phyloP scores from a whole-genome alignment of 805 yeast genomes.

The Torulaspora quercuum region DNA sequence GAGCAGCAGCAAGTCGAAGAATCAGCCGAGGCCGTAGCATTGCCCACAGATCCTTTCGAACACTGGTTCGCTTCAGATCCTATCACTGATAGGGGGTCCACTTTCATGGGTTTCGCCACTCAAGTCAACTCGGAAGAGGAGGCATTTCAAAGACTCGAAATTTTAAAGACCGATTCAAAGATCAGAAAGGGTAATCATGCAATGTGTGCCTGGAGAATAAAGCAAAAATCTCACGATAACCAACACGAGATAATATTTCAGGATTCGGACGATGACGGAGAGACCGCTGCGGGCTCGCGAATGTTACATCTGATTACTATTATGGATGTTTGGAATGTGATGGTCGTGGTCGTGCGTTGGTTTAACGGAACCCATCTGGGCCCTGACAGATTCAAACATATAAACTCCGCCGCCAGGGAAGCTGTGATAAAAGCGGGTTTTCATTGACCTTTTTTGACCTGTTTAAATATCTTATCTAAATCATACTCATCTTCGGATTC shows the following conservation, averaged over 20 bases:
- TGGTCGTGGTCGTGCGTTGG: conserved; percentile 85
- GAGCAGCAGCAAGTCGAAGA: conserved; percentile 18
- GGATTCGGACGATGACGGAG: conserved; percentile 97
- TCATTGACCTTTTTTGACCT: conserved; percentile 21
- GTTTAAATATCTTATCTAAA: conserved; percentile 21
- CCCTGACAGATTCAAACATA: conserved; percentile 91
- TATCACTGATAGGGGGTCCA: conserved; percentile 76
- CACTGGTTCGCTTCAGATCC: conserved; percentile 81
- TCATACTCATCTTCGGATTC: conserved; percentile 41
- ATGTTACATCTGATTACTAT: conserved; percentile 71
- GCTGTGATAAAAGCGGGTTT: conserved; percentile 59
- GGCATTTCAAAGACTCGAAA: conserved; percentile 50
- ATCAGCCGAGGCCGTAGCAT: conserved; percentile 20
- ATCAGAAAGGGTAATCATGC: conserved; percentile 69
- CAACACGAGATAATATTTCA: conserved; percentile 54
- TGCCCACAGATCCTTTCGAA: conserved; percentile 46
- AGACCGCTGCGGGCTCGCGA: conserved; percentile 91
- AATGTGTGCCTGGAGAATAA: conserved; percentile 84
- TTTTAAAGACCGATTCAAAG: conserved; percentile 60
- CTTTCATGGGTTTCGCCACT: conserved; percentile 74
- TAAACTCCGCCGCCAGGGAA: conserved; percentile 82
- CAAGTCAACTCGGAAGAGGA: conserved; percentile 63
- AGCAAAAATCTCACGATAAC: conserved; percentile 33
- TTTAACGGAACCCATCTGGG: conserved; percentile 90
- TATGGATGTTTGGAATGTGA: conserved; percentile 79